Evolutionary conservation across 1,139 yeast species (phyloP).

Genomic region (Martiniozyma asiatica): DNA sequence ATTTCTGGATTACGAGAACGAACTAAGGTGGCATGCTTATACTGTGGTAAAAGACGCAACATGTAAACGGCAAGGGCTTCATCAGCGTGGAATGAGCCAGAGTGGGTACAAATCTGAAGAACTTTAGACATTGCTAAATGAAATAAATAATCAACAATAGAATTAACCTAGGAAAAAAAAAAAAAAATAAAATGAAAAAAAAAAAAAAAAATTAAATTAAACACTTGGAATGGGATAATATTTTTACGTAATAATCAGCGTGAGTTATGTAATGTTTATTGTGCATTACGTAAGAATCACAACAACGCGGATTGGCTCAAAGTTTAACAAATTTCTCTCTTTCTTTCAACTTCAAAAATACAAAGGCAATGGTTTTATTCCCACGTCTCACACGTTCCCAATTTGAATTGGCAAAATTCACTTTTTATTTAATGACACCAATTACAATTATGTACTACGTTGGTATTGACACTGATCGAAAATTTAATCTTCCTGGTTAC

Average conservation of each 20-base stretch:
- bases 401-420: conserved; percentile 39
- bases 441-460: conserved; percentile 84
- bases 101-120: conserved; percentile 71
- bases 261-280: no score
- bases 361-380: background rate
- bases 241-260: no score
- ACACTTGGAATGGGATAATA: no score
- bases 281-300: no score
- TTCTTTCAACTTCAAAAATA: background rate
- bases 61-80: conserved; percentile 92
- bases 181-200: background rate
- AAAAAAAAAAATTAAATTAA: no score
- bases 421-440: conserved; percentile 78
- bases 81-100: conserved; percentile 95
- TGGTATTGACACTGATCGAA: conserved; percentile 79
- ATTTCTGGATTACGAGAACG: conserved; percentile 75
- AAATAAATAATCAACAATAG: background rate
- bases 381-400: conserved; percentile 11
- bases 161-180: background rate
- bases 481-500: conserved; percentile 86
- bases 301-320: no score
- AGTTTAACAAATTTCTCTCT: background rate
- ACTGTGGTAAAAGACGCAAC: conserved; percentile 64
- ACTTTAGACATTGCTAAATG: conserved; percentile 11
- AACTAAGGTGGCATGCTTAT: conserved; percentile 49